Evolutionary conservation across 202 grass and related monocot genomes (phyloP).

Genomic region (Digitaria exilis): DNA sequence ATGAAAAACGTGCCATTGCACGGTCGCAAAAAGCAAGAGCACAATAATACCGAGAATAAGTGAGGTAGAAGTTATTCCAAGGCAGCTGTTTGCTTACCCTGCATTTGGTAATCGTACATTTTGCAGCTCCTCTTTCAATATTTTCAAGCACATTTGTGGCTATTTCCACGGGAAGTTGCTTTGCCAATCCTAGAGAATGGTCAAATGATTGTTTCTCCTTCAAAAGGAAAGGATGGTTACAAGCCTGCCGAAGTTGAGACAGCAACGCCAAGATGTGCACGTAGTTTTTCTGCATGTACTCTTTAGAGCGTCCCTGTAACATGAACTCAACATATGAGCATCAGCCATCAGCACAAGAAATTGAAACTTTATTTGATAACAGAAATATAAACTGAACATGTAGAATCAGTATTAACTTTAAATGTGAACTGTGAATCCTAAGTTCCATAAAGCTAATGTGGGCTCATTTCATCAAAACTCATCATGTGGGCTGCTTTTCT

Average conservation of each 20-base stretch:
- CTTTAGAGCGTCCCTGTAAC: constrained; percentile 40
- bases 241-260: constrained; percentile 81
- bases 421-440: not conserved
- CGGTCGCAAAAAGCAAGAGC: too few relatives aligned
- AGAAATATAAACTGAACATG: not conserved
- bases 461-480: not conserved
- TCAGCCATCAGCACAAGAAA: not conserved
- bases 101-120: constrained; percentile 73
- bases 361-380: not conserved
- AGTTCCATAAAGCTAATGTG: not conserved
- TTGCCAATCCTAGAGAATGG: constrained; percentile 61
- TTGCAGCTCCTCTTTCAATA: constrained; percentile 53
- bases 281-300: constrained; percentile 69
- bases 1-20: too few relatives aligned
- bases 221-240: constrained; percentile 76
- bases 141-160: constrained; percentile 53
- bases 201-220: constrained; percentile 51
- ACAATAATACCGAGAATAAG: not conserved
- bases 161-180: constrained; percentile 62
- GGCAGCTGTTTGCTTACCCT: constrained; percentile 57
- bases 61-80: not conserved
- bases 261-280: constrained; percentile 84
- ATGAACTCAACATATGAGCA: not conserved
- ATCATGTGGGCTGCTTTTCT: not conserved
- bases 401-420: not conserved